phyloP scores from a whole-genome alignment of 805 yeast species.

The Starmerella gropengiesseri region DNA sequence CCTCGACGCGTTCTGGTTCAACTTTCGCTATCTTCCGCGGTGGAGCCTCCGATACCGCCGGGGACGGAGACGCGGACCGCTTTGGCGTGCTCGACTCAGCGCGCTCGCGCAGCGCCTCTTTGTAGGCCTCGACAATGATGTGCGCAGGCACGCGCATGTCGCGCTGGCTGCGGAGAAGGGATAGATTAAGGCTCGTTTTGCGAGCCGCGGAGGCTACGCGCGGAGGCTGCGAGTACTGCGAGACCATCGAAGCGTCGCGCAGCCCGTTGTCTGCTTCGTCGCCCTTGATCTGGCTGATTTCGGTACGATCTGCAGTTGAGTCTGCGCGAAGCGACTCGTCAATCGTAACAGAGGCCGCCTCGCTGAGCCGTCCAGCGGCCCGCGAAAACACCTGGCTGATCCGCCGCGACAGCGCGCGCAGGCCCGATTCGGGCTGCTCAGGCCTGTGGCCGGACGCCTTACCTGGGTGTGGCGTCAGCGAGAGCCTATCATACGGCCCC shows the following conservation, averaged over 20 bases:
- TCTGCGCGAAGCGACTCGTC: not conserved
- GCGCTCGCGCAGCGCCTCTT: conserved; percentile 2
- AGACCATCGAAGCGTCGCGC: not conserved
- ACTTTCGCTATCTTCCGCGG: not conserved
- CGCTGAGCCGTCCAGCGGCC: not conserved
- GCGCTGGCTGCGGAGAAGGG: conserved; percentile 1
- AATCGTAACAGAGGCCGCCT: not conserved
- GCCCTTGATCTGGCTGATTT: not conserved
- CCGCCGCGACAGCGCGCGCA: conserved; percentile 1
- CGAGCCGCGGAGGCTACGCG: conserved; percentile 1
- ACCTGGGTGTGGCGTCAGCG: not conserved
- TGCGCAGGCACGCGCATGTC: not conserved
- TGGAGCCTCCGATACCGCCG: not conserved
- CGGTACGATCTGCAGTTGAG: not conserved
- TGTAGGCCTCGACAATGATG: conserved; percentile 5
- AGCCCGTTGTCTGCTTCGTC: too few species aligned
- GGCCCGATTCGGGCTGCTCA: not conserved
- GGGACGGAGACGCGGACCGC: not conserved
- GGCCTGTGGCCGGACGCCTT: not conserved
- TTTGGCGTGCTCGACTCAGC: not conserved
- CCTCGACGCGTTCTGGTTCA: not conserved
- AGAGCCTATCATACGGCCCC: not conserved
- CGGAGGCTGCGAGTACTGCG: not conserved
- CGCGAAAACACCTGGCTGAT: conserved; percentile 1
- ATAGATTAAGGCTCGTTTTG: not conserved